Evolutionary conservation across 345 rosid species (phyloP).

Genomic region (Mallotus nudiflorus): DNA sequence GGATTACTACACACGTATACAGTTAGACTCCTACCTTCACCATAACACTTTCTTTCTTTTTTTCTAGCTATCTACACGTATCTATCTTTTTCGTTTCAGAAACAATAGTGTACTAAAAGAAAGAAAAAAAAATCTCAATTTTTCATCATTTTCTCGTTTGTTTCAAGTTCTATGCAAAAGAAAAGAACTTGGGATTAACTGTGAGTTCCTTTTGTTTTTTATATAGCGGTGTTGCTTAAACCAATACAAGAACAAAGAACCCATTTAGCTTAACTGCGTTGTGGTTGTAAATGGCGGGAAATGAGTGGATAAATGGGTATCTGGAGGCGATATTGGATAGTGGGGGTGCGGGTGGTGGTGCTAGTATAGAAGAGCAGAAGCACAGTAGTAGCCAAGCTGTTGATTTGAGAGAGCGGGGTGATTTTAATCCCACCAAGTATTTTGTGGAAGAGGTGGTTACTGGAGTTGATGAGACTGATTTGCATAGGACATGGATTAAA

Average conservation of each 20-base stretch:
- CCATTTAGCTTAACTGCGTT: background rate
- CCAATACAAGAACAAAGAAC: background rate
- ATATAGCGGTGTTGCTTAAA: too few relatives aligned
- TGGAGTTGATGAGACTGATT: slow-evolving; percentile 88
- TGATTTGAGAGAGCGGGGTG: slow-evolving; percentile 46
- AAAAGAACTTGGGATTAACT: too few relatives aligned
- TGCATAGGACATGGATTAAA: slow-evolving; percentile 91
- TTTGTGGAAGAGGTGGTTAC: slow-evolving; percentile 96
- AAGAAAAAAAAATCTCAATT: too few relatives aligned
- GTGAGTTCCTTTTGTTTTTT: too few relatives aligned
- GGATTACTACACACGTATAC: too few relatives aligned
- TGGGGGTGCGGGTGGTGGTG: slow-evolving; percentile 62
- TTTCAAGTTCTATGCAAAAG: too few relatives aligned
- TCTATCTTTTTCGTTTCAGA: background rate
- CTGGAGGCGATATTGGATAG: slow-evolving; percentile 89
- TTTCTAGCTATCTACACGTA: too few relatives aligned
- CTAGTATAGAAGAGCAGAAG: slow-evolving; percentile 59
- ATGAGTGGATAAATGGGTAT: slow-evolving; percentile 98
- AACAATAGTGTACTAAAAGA: too few relatives aligned
- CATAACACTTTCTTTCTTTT: background rate
- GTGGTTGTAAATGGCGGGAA: slow-evolving; percentile 63
- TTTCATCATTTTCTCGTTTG: too few relatives aligned
- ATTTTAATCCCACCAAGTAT: slow-evolving; percentile 85
- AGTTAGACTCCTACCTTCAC: background rate
- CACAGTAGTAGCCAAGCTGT: slow-evolving; percentile 31